Evolutionary conservation across 1,139 yeast genomes (phyloP).

Genomic region (Kurtzmaniella natalensis): DNA sequence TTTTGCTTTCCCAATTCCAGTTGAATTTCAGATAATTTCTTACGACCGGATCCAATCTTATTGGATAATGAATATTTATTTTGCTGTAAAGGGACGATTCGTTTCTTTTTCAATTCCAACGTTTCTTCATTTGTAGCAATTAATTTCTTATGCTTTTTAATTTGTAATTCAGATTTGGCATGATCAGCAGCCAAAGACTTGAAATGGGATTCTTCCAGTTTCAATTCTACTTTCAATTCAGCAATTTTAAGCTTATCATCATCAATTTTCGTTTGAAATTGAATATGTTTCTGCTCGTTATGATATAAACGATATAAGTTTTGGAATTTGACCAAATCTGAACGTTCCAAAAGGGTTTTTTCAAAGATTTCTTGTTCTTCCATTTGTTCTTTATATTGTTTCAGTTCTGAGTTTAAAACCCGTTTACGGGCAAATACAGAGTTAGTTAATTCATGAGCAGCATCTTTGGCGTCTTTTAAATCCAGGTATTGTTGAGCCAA

Average conservation of each 20-base stretch:
- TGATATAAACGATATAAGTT: constrained; percentile 68
- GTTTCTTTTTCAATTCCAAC: constrained; percentile 44
- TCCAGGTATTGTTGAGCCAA: constrained; percentile 63
- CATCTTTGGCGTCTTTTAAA: constrained; percentile 61
- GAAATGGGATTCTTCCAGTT: constrained; percentile 22
- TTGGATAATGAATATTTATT: constrained; percentile 44
- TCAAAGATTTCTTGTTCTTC: constrained; percentile 70
- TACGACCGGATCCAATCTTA: constrained; percentile 45
- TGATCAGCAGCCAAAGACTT: constrained; percentile 37
- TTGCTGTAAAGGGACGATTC: constrained; percentile 54
- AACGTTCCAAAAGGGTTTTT: constrained; percentile 45
- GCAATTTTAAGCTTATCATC: constrained; percentile 25
- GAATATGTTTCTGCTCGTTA: constrained; percentile 46
- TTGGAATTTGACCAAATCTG: constrained; percentile 42
- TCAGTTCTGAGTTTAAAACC: constrained; percentile 70
- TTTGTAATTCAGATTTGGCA: constrained; percentile 42
- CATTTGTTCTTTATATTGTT: constrained; percentile 74
- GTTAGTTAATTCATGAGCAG: constrained; percentile 62
- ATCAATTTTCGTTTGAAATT: constrained; percentile 13
- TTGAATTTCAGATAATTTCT: constrained; percentile 50
- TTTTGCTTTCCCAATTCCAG: constrained; percentile 54
- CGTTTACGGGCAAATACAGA: constrained; percentile 69
- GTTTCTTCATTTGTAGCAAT: constrained; percentile 34
- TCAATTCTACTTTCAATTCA: constrained; percentile 20
- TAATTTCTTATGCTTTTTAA: constrained; percentile 36